A percentile compares a stretch with the other conserved stretches of the same genome.
Conservation (phyloP, 2,329 filamentous ascomycete species). For the Dactylonectria macrodidyma region DNA sequence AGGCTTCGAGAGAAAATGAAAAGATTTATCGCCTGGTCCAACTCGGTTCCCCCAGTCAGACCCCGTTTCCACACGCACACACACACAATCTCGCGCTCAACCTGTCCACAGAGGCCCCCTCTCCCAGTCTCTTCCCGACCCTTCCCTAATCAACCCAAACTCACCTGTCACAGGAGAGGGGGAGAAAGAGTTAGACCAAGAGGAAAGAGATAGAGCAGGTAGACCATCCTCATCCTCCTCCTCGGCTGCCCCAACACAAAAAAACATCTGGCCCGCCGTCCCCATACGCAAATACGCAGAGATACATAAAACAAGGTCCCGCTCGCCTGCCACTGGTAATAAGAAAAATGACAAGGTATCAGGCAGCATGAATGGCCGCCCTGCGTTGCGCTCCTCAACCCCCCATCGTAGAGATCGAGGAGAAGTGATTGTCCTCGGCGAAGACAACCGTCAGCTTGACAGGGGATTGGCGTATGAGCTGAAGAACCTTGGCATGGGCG, state of each 20-base stretch:
- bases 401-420: slow-evolving; percentile 37
- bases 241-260: slow-evolving; percentile 44
- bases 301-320: slow-evolving; percentile 55
- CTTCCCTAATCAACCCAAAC: slow-evolving; percentile 49
- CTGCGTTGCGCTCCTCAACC: slow-evolving; percentile 20
- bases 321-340: slow-evolving; percentile 52
- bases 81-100: slow-evolving; percentile 40
- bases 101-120: slow-evolving; percentile 40
- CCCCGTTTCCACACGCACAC: slow-evolving; percentile 47
- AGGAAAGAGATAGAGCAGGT: slow-evolving; percentile 11
- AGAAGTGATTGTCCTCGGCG: slow-evolving; percentile 35
- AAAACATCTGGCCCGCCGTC: slow-evolving; percentile 51
- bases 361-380: slow-evolving; percentile 41
- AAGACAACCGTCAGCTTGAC: slow-evolving; percentile 48
- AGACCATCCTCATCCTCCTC: slow-evolving; percentile 44
- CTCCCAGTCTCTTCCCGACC: slow-evolving; percentile 39
- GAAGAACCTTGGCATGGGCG: slow-evolving; percentile 50
- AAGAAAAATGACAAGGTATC: slow-evolving; percentile 49
- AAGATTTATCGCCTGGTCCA: slow-evolving; percentile 64
- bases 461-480: slow-evolving; percentile 44
- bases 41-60: slow-evolving; percentile 42
- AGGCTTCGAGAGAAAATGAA: slow-evolving; percentile 59
- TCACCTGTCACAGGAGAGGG: slow-evolving; percentile 46
- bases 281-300: slow-evolving; percentile 50
- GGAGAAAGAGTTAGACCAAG: slow-evolving; percentile 41